phyloP scores from a whole-genome alignment of 805 yeast genomes.

The Cyberlindnera saturnus region DNA sequence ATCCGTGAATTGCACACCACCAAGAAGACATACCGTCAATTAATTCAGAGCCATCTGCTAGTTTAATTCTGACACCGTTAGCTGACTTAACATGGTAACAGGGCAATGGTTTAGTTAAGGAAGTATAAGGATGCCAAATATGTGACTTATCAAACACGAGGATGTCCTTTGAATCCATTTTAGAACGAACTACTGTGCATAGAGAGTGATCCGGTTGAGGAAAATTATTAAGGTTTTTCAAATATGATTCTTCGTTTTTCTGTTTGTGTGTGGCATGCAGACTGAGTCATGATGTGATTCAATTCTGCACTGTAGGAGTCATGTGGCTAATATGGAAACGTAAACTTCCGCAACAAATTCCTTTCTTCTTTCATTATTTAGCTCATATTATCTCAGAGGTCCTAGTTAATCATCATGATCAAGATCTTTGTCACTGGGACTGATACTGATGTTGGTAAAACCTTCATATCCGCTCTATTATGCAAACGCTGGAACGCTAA shows the following conservation, averaged over 20 bases:
- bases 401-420: not conserved
- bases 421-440: slow-evolving; percentile 27
- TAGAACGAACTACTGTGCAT: not conserved
- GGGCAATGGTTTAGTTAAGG: slow-evolving; percentile 20
- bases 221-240: too few species aligned
- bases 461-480: slow-evolving; percentile 23
- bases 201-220: too few species aligned
- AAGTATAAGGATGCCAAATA: slow-evolving; percentile 29
- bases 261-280: too few species aligned
- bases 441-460: slow-evolving; percentile 29
- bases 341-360: too few species aligned
- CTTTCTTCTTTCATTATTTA: too few species aligned
- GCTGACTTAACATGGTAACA: slow-evolving; percentile 23
- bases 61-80: slow-evolving; percentile 16
- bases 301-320: too few species aligned
- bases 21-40: slow-evolving; percentile 29
- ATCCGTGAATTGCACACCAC: slow-evolving; percentile 30
- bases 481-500: slow-evolving; percentile 22
- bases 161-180: not conserved
- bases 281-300: too few species aligned
- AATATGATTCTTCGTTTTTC: too few species aligned
- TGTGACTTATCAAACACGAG: slow-evolving; percentile 20
- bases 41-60: slow-evolving; percentile 14
- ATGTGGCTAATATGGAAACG: too few species aligned
- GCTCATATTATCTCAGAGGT: too few species aligned